These are phyloP conservation scores for Lignosus rhinocerotis DNA, from an alignment of 1,284 basidiomycete genomes.

Conservation along the genomic window DNA sequence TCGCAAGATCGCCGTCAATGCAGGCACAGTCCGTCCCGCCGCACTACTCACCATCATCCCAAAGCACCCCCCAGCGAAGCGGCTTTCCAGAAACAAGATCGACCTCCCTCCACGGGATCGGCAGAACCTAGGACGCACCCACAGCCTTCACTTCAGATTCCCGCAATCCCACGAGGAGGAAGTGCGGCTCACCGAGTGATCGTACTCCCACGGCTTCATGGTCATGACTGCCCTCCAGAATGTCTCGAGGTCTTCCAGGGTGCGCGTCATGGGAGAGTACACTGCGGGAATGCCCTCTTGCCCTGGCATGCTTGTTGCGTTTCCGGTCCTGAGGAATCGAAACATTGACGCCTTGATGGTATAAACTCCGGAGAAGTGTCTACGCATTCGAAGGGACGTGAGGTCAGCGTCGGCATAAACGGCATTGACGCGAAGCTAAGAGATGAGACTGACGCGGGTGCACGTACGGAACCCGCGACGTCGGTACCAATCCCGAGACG, in stretches of 20 bases:
- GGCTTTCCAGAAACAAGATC: slow-evolving; percentile 39
- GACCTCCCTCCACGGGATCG: slow-evolving; percentile 57
- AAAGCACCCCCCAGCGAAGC: slow-evolving; percentile 55
- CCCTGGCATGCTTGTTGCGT: slow-evolving; percentile 52
- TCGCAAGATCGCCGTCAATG: background rate
- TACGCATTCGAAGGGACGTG: slow-evolving; percentile 7
- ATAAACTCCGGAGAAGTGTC: slow-evolving; percentile 34
- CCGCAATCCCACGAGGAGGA: background rate
- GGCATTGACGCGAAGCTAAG: background rate
- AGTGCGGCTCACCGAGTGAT: slow-evolving; percentile 46
- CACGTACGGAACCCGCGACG: slow-evolving; percentile 70
- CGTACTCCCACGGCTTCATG: slow-evolving; percentile 63
- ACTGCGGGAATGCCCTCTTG: slow-evolving; percentile 44
- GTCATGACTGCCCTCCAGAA: slow-evolving; percentile 47
- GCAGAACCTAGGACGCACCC: slow-evolving; percentile 42
- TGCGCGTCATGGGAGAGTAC: slow-evolving; percentile 36
- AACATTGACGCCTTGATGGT: slow-evolving; percentile 39
- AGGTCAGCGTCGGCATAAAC: background rate
- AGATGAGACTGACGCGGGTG: slow-evolving; percentile 69
- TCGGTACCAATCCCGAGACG: slow-evolving; percentile 77
- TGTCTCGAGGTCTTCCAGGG: slow-evolving; percentile 33
- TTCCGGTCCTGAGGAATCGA: slow-evolving; percentile 53
- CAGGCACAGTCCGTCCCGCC: background rate
- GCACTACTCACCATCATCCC: slow-evolving; percentile 46
- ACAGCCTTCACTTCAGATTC: background rate